Base-by-base conservation (phyloP, 2,329 filamentous ascomycete species). In the Mariannaea elegans region DNA sequence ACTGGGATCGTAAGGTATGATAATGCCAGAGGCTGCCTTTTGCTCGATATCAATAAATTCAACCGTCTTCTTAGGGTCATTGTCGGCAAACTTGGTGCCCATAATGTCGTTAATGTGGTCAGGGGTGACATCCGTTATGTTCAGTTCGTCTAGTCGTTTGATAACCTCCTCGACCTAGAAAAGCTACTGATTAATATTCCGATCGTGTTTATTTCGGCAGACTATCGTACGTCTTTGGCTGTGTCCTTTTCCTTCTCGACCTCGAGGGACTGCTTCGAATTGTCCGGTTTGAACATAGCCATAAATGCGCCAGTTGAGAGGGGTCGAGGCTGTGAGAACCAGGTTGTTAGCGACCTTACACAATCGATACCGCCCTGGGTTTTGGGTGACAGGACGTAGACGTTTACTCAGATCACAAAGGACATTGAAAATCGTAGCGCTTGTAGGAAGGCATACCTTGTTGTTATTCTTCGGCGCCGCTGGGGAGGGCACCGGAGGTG, bases 1-100 rank as follows among this genome's bases (percentile, higher is more conserved):
- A 52, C 84, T 83, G 8, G 92, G 87, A 55, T 92, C 84, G 77
- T 92, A 97, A 14, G 87, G 86, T 63, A 88, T 83, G 65, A 98
- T 85, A 38, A 92, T 86, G 14, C 94, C 94, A 27, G 92, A 87
- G 36, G 92, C 88, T 0, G 94, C 92, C 67, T 94, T 89, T 70
- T 94, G 89, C 64, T 96, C 87, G 21, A 97, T 81, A 39, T 90
- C 78, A 47, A 97, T 82, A 61, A 97, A 82, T 51, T 93, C 87
- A 68, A 91, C 87, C 3, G 94, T 90, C 70, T 88, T 90, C 48
- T 92, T 88, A 18, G 87, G 77, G 72, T 97, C 88, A 49, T 90
- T 88, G 23, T 87, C 82, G 29, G 89, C 86, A 71, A 88, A 89
- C 36, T 84, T 81, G 14, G 87, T 87, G 46, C 82, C 88, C 79